Base-by-base conservation (phyloP, 805 yeast species). In the Lipomyces sp. region DNA sequence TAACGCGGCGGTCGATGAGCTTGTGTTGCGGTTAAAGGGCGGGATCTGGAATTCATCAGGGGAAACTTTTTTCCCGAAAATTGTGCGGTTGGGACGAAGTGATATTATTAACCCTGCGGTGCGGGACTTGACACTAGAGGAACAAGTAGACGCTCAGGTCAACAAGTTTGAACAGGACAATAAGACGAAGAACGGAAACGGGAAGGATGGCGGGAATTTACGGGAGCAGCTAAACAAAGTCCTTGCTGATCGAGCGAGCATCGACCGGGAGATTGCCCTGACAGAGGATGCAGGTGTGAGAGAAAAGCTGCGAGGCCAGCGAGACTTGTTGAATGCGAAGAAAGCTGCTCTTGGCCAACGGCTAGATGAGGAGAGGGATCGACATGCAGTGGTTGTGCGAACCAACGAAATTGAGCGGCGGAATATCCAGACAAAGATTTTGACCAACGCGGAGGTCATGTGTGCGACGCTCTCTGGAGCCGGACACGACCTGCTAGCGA, bases 1-100 rank as follows among this genome's bases (percentile, higher is more conserved):
- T 76, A 95, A 95, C 80, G 99, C 99, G 0, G 99, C 99, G 13
- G 97, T 95, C 2, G 99, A 95, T 78, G 99, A 96, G 75, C 81
- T 95, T 67, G 95, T 92, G 13, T 73, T 92, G 24, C 88, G 99
- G 75, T 80, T 95, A 66, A 87, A 88, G 71, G 81, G 80, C 24
- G 98, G 97, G 4, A 87, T 93, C 1, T 77, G 77, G 54, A 60
- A 73, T 29, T 48, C 58, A 34, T 82, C 84, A 70, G 79, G 87
- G 29, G 76, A 79, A 45, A 77, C 78, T 11, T 68, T 74, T 1
- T 84, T 86, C 67, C 96, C 97, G 0, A 83, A 82, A 33, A 83
- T 95, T 10, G 96, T 95, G 11, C 85, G 99, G 73, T 79, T 95
- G 48, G 99, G 99, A 53, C 81, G 97, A 60, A 83, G 94, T 15